Conservation (phyloP, 108 stramenopile species). For the Pseudonitzschia multistriata region DNA sequence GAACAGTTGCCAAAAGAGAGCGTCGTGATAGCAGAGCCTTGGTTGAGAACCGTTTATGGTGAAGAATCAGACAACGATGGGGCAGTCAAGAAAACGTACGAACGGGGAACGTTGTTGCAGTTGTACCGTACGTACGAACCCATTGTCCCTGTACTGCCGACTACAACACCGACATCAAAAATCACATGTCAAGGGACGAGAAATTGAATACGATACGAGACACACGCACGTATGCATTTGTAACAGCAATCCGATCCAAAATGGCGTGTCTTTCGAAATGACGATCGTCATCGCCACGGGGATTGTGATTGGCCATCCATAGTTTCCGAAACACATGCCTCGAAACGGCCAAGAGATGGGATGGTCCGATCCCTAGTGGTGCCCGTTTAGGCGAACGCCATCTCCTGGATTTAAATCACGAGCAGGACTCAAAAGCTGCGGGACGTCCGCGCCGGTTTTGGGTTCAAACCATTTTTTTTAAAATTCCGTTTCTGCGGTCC, state of each 20-base stretch:
- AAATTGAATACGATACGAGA: not conserved
- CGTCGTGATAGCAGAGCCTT: too few relatives aligned
- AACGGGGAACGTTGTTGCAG: not conserved
- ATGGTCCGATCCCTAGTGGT: not conserved
- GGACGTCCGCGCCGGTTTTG: too few relatives aligned
- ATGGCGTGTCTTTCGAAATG: constrained; percentile 4
- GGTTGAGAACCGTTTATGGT: not conserved
- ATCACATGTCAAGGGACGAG: not conserved
- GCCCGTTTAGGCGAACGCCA: not conserved
- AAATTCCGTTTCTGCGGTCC: too few relatives aligned
- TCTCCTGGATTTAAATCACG: not conserved
- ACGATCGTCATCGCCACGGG: constrained; percentile 8
- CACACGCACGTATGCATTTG: not conserved
- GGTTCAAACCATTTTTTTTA: too few relatives aligned
- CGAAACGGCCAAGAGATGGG: not conserved
- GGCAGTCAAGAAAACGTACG: not conserved
- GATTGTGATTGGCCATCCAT: not conserved
- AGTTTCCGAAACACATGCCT: not conserved
- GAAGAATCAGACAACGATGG: not conserved
- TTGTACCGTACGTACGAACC: not conserved
- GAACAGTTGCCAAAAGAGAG: too few relatives aligned
- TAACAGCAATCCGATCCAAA: not conserved
- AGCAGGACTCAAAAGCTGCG: not conserved
- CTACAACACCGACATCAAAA: not conserved
- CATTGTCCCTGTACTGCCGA: not conserved